Evolutionary conservation across 441 rosid genomes (phyloP).

Genomic region (Adansonia madagascariensis): DNA sequence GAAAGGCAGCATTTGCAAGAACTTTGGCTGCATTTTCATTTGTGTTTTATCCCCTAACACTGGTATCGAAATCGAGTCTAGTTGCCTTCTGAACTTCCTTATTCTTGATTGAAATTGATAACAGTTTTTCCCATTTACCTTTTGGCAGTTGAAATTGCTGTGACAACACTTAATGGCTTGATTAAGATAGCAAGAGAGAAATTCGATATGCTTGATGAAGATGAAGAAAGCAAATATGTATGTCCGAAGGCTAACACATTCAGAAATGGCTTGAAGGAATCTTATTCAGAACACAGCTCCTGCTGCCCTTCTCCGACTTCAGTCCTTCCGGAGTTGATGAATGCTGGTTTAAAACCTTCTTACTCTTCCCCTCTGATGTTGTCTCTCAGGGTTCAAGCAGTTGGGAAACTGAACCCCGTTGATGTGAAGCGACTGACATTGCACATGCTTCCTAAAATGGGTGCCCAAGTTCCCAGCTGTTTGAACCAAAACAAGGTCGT

Average conservation of each 20-base stretch:
- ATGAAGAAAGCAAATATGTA: conserved; percentile 46
- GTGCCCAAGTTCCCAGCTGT: conserved; percentile 31
- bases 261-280: conserved; percentile 41
- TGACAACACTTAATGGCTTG: conserved; percentile 65
- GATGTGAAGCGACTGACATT: conserved; percentile 65
- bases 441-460: conserved; percentile 48
- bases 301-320: conserved; percentile 71
- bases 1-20: not conserved
- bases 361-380: conserved; percentile 59
- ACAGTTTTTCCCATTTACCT: not conserved
- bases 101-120: conserved; percentile 15
- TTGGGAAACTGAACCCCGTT: conserved; percentile 75
- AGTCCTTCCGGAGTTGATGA: conserved; percentile 57
- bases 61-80: not conserved
- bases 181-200: conserved; percentile 60
- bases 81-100: not conserved
- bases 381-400: conserved; percentile 63
- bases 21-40: conserved; percentile 9
- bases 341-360: conserved; percentile 36
- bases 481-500: conserved; percentile 27
- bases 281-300: conserved; percentile 46
- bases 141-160: conserved; percentile 58
- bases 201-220: conserved; percentile 65
- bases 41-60: not conserved
- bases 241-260: conserved; percentile 30